Base-by-base conservation (phyloP, 2,329 filamentous ascomycete genomes). In the Trichophyton equinum region DNA sequence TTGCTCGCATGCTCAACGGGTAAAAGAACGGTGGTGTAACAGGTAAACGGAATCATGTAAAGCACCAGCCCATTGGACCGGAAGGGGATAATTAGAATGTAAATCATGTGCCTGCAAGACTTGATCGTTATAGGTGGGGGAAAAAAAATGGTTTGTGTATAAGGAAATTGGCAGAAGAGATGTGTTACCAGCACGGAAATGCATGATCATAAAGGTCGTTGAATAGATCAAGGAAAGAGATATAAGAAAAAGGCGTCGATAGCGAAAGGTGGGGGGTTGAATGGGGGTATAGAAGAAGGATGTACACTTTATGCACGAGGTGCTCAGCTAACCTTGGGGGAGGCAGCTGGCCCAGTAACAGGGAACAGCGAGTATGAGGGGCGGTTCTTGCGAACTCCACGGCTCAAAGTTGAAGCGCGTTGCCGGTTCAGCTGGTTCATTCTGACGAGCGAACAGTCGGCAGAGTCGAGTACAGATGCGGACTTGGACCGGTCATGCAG, bases 341-440 rank as follows among this genome's bases (percentile, higher is more conserved):
- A 60, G 44, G 67, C 59, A 27, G 60, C 65, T 68, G 27, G 27
- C 27, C 64, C 66, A 30, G 65, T 62, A 42, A 68, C 67, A 8
- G 74, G 74, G 63, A 76, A 76, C 51, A 76, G 71, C 46, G 76
- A 78, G 65, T 78, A 77, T 40, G 75, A 77, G n/a, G 74, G 69
- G 47, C 75, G 69, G 61, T 65, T 68, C 66, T 73, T 75, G 61
- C 69, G 70, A 51, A 72, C 67, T 2, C 64, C 62, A 5, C 68
- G 72, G 18, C 61, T 63, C 22, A 64, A 47, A 9, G 65, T 60
- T 22, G 70, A 65, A 53, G 70, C 61, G 6, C 67, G 65, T 47
- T 64, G 61, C 60, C 66, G 64, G 33, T 59, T 57, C n/a, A 67
- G 65, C 15, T 44, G 15, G 40, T 15, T n/a, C 7, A 4, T 44